These are phyloP conservation scores for Berkeleyomyces basicola DNA, from an alignment of 2,329 filamentous ascomycete genomes.

Conservation along the genomic window DNA sequence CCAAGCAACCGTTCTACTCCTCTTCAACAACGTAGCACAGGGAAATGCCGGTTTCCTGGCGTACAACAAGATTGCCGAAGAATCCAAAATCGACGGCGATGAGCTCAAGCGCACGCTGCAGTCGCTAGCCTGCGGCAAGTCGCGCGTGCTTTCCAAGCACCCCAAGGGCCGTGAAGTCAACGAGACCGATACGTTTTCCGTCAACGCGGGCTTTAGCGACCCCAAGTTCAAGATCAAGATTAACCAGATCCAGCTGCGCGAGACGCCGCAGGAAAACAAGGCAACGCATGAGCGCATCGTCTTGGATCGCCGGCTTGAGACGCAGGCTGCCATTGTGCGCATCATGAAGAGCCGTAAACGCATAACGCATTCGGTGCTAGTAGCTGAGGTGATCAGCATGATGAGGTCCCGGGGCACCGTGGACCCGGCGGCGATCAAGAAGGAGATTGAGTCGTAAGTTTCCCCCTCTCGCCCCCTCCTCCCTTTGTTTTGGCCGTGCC, in stretches of 20 bases:
- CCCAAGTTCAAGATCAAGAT: conserved; percentile 88
- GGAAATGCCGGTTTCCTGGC: conserved; percentile 38
- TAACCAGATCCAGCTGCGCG: conserved; percentile 61
- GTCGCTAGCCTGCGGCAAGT: conserved; percentile 82
- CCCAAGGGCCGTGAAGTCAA: conserved; percentile 73
- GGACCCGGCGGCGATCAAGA: conserved; percentile 79
- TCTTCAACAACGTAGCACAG: conserved; percentile 60
- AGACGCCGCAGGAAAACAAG: conserved; percentile 89
- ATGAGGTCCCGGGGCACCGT: conserved; percentile 76
- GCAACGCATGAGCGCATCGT: conserved; percentile 82
- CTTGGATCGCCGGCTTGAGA: conserved; percentile 85
- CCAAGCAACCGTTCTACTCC: conserved; percentile 75
- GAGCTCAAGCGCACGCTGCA: conserved; percentile 86
- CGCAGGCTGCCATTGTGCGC: conserved; percentile 86
- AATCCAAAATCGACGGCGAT: conserved; percentile 55
- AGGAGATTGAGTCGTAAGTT: conserved; percentile 82
- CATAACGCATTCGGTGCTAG: conserved; percentile 72
- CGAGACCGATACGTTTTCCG: conserved; percentile 63
- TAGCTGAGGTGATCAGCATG: conserved; percentile 81
- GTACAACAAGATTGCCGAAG: conserved; percentile 58
- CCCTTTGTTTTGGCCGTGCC: neutral
- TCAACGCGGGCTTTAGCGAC: conserved; percentile 63
- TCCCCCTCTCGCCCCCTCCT: neutral
- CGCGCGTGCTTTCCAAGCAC: conserved; percentile 67
- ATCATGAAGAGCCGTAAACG: conserved; percentile 92